These are phyloP conservation scores for Paracorniculantispora psalliotae DNA, from an alignment of 2,329 filamentous ascomycete species.

Conservation along the genomic window DNA sequence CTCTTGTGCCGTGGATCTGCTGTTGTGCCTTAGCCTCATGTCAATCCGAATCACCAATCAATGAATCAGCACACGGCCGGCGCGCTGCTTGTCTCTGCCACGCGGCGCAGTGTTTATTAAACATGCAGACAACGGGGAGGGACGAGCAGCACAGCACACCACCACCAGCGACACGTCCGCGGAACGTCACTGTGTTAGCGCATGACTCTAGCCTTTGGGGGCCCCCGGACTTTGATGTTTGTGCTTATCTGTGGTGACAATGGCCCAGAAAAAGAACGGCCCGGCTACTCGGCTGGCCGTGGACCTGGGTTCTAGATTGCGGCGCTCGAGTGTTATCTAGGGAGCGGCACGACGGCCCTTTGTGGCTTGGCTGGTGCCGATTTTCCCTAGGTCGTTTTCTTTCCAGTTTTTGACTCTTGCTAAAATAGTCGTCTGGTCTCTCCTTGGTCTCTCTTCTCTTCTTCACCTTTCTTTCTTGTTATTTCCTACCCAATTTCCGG, in stretches of 20 bases:
- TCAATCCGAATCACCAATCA: too few relatives aligned
- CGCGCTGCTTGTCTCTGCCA: too few relatives aligned
- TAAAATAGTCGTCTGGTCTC: background rate
- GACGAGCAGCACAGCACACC: too few relatives aligned
- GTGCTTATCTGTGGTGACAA: background rate
- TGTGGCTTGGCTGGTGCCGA: background rate
- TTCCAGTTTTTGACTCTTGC: background rate
- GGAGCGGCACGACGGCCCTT: background rate
- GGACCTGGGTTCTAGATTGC: constrained; percentile 6
- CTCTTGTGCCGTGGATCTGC: too few relatives aligned
- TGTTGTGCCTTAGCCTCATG: too few relatives aligned
- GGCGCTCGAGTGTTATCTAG: constrained; percentile 1
- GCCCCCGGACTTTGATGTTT: too few relatives aligned
- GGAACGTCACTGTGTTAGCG: too few relatives aligned
- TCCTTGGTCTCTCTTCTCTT: background rate
- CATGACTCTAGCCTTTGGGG: too few relatives aligned
- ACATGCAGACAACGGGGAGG: too few relatives aligned
- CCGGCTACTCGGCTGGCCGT: background rate
- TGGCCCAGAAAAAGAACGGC: background rate
- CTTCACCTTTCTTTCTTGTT: background rate
- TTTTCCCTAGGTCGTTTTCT: background rate
- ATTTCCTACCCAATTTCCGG: background rate
- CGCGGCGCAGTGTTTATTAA: too few relatives aligned
- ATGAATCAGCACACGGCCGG: too few relatives aligned
- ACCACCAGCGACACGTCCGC: too few relatives aligned